A percentile compares a stretch with the other conserved stretches of the same genome.
These are phyloP conservation scores for Russula vinacea DNA, from an alignment of 768 basidiomycete species.

Conservation along the genomic window DNA sequence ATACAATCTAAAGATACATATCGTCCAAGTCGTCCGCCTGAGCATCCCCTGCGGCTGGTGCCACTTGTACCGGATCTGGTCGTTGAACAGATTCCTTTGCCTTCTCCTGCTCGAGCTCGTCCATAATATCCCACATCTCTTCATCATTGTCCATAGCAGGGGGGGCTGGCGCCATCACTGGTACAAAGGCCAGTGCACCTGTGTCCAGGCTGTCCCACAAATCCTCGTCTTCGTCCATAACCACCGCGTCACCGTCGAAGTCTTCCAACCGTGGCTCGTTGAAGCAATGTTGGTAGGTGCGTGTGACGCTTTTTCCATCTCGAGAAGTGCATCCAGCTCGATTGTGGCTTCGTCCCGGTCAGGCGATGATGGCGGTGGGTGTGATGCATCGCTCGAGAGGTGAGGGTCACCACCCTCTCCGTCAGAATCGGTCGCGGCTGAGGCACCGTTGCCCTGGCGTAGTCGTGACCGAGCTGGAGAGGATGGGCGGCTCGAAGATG, in stretches of 20 bases:
- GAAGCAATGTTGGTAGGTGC: slow-evolving; percentile 13
- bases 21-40: slow-evolving; percentile 50
- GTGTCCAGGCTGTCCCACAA: slow-evolving; percentile 38
- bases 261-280: slow-evolving; percentile 12
- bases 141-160: slow-evolving; percentile 46
- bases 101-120: slow-evolving; percentile 48
- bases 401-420: slow-evolving; percentile 10
- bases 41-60: slow-evolving; percentile 3
- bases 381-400: slow-evolving; percentile 16
- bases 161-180: slow-evolving; percentile 12
- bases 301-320: slow-evolving; percentile 24
- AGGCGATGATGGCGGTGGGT: slow-evolving; percentile 23
- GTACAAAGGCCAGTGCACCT: slow-evolving; percentile 7
- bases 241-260: slow-evolving; percentile 10
- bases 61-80: slow-evolving; percentile 6
- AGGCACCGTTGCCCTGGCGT: not conserved
- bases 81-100: not conserved
- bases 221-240: slow-evolving; percentile 40
- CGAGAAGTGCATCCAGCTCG: slow-evolving; percentile 29
- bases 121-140: slow-evolving; percentile 70
- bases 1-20: slow-evolving; percentile 47
- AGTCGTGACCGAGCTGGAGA: slow-evolving; percentile 10
- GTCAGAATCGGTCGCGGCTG: slow-evolving; percentile 20
- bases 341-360: slow-evolving; percentile 17
- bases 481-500: slow-evolving; percentile 15